phyloP scores from a whole-genome alignment of 805 yeast genomes.

The Metschnikowia kunwiensis region DNA sequence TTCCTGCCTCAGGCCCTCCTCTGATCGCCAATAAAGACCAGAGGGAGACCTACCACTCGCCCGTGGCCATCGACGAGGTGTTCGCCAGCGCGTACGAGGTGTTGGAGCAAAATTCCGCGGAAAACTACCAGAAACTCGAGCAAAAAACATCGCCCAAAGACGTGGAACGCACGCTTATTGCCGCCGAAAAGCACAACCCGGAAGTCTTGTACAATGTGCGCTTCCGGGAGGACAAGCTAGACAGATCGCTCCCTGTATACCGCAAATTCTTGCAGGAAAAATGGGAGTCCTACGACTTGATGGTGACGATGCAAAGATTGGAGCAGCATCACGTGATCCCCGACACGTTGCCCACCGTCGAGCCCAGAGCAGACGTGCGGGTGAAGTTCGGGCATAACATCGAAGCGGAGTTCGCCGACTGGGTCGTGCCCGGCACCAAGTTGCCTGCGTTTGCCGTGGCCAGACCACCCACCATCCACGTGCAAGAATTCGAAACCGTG shows the following conservation, averaged over 20 bases:
- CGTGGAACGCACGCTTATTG: conserved; percentile 36
- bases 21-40: conserved; percentile 44
- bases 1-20: conserved; percentile 45
- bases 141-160: conserved; percentile 17
- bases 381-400: conserved; percentile 69
- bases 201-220: conserved; percentile 72
- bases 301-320: conserved; percentile 87
- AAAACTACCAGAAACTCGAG: conserved; percentile 35
- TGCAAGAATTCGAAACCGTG: conserved; percentile 64
- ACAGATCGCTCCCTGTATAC: conserved; percentile 75
- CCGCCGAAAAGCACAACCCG: conserved; percentile 77
- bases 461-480: conserved; percentile 71
- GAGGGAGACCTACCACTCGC: conserved; percentile 59
- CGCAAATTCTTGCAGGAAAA: conserved; percentile 62
- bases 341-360: conserved; percentile 87
- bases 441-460: conserved; percentile 72
- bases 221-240: conserved; percentile 47
- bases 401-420: conserved; percentile 52
- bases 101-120: conserved; percentile 48
- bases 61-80: conserved; percentile 65
- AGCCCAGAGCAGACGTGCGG: conserved; percentile 72
- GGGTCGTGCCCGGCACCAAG: conserved; percentile 76
- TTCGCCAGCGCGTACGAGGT: conserved; percentile 66
- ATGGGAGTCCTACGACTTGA: conserved; percentile 70
- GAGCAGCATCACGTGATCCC: conserved; percentile 86